phyloP scores from a whole-genome alignment of 495 filamentous ascomycete species.

The Lophiostoma macrostomum region DNA sequence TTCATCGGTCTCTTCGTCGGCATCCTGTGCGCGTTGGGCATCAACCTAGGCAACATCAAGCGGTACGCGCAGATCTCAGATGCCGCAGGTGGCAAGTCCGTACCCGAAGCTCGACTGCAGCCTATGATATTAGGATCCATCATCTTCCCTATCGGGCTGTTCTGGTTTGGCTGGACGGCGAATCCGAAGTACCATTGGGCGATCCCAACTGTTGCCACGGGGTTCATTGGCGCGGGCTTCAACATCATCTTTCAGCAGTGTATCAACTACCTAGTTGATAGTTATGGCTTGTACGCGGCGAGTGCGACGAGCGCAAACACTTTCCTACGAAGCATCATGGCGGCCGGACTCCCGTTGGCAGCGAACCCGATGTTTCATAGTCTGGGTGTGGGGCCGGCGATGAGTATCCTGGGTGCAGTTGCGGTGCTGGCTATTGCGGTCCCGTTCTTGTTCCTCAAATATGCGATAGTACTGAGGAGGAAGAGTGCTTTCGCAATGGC shows the following conservation, averaged over 20 bases:
- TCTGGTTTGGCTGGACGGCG: slow-evolving; percentile 20
- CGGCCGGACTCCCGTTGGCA: slow-evolving; percentile 40
- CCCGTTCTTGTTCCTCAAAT: slow-evolving; percentile 59
- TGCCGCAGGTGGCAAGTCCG: slow-evolving; percentile 20
- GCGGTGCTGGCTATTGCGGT: slow-evolving; percentile 50
- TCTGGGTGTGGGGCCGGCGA: slow-evolving; percentile 40
- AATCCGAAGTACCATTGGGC: slow-evolving; percentile 13
- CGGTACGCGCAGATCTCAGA: slow-evolving; percentile 27
- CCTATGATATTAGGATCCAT: slow-evolving; percentile 9
- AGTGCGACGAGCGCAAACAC: slow-evolving; percentile 43
- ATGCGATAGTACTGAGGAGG: slow-evolving; percentile 46
- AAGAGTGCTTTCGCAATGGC: slow-evolving; percentile 42
- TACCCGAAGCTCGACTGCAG: slow-evolving; percentile 12
- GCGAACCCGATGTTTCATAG: slow-evolving; percentile 40
- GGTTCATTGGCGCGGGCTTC: slow-evolving; percentile 40
- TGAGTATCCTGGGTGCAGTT: slow-evolving; percentile 41
- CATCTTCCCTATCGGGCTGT: slow-evolving; percentile 17
- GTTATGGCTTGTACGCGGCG: slow-evolving; percentile 37
- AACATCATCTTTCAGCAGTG: slow-evolving; percentile 44
- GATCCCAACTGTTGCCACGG: slow-evolving; percentile 24
- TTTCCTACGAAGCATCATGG: slow-evolving; percentile 42
- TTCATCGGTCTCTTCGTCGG: slow-evolving; percentile 19
- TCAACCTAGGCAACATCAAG: slow-evolving; percentile 35
- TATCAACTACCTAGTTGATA: slow-evolving; percentile 45
- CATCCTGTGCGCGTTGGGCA: slow-evolving; percentile 29